Conservation (phyloP, 2,329 filamentous ascomycete genomes). For the Penicillium sclerotiorum region DNA sequence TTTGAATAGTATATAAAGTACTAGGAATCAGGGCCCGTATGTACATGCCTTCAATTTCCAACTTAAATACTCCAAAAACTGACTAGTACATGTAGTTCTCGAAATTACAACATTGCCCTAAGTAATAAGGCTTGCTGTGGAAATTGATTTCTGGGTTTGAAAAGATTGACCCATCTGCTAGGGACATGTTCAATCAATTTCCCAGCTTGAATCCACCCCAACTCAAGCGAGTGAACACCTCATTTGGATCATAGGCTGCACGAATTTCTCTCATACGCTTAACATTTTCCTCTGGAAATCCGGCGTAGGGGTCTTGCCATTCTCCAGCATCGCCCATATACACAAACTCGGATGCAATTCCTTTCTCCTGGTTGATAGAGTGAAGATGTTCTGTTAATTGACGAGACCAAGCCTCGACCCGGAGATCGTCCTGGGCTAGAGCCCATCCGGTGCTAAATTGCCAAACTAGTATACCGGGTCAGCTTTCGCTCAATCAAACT, state of each 20-base stretch:
- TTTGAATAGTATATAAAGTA: too few species aligned
- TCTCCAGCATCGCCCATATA: conserved; percentile 45
- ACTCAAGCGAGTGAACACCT: conserved; percentile 35
- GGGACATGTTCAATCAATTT: not conserved
- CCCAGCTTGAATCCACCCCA: conserved; percentile 41
- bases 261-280: conserved; percentile 34
- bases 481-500: not conserved
- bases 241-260: conserved; percentile 35
- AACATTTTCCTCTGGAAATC: conserved; percentile 38
- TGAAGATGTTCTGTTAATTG: conserved; percentile 35
- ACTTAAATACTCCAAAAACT: too few species aligned
- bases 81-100: too few species aligned
- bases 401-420: conserved; percentile 38
- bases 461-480: conserved; percentile 32
- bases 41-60: too few species aligned
- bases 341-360: conserved; percentile 37
- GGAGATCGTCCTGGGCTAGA: conserved; percentile 38
- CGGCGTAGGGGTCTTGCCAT: conserved; percentile 40
- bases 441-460: conserved; percentile 45
- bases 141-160: too few species aligned
- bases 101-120: too few species aligned
- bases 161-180: too few species aligned
- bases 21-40: too few species aligned
- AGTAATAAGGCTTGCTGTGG: too few species aligned
- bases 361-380: conserved; percentile 32